Base-by-base conservation (phyloP, 2,329 filamentous ascomycete species). In the Sporothrix humicola region DNA sequence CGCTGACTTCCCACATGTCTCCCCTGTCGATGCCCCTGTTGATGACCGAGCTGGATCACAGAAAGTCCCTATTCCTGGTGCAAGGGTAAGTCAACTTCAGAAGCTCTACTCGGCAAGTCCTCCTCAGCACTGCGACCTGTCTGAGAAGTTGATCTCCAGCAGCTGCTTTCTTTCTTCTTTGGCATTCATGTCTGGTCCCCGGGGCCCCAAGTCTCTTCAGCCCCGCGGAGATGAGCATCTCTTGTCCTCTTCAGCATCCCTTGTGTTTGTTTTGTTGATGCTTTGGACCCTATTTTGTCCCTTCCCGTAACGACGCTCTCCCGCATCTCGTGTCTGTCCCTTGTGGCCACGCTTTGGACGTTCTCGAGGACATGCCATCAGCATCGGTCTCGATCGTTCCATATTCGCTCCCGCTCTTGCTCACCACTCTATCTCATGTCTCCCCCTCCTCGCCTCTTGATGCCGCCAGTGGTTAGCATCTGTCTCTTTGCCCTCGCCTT, bases 111-210 rank as follows among this genome's bases (percentile, higher is more conserved):
- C 31, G 5, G 31, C 42, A 46, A 23, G 42, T 3, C 23, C n/a
- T 15, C 61, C n/a, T 65, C 31, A 61, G n/a, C 31, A 61, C 58
- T 61, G 56, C 56, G 26, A 42, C 56, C 56, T 61, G 59, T 65
- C 37, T 65, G 37, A 46, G 61, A 65, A 26, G 12, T 3, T 48
- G n/a, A 48, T 65, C 10, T 26, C 42, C 1, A 20, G 12, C 20
- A 8, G 12, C 4, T 6, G 8, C 26, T 17, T 13, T 15, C 1
- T 26, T 66, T 66, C 20, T 66, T 66, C 20, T 66, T 66, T 46
- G 23, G 20, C 61, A 66, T 66, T 66, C 42, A 13, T 46, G 20
- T 2, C 61, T n/a, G 10, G 42, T 5, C 42, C 61, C 42, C 20
- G 23, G 4, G 3, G n/a, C n/a, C 4, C 31, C 31, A 37, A 7